phyloP scores from a whole-genome alignment of 371 early-diverging fungal species.

The Conidiobolus incongruus region DNA sequence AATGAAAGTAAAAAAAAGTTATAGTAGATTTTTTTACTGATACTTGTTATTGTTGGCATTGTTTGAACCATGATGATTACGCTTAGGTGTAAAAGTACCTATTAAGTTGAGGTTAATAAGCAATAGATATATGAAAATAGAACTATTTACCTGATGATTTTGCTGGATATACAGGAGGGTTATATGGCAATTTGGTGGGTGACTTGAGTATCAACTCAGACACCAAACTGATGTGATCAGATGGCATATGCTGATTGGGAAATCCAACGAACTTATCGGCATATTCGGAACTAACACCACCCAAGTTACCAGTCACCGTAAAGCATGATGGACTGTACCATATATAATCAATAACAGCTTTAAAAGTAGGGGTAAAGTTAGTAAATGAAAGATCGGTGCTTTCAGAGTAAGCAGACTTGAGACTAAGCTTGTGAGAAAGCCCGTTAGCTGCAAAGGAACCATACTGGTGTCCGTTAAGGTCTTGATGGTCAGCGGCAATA shows the following conservation, averaged over 20 bases:
- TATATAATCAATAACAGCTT: conserved; percentile 92
- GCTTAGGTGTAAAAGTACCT: too few species aligned
- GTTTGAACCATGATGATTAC: too few species aligned
- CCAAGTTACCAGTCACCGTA: conserved; percentile 59
- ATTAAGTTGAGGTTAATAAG: too few species aligned
- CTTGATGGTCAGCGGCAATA: conserved; percentile 55
- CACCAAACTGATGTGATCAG: conserved; percentile 43
- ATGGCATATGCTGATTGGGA: conserved; percentile 85
- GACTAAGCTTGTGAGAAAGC: conserved; percentile 45
- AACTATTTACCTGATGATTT: too few species aligned
- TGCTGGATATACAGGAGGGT: too few species aligned
- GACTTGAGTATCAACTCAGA: conserved; percentile 9
- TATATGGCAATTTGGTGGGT: too few species aligned
- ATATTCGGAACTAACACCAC: conserved; percentile 67
- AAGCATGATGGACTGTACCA: conserved; percentile 71
- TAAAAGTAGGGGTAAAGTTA: conserved; percentile 80
- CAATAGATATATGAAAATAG: too few species aligned
- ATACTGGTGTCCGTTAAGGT: conserved; percentile 62
- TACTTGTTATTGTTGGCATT: too few species aligned
- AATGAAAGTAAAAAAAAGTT: too few species aligned
- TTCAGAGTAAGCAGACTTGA: conserved; percentile 64
- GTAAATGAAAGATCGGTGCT: conserved; percentile 74
- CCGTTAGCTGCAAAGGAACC: conserved; percentile 72
- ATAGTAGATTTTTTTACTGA: too few species aligned
- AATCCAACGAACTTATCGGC: conserved; percentile 66